Base-by-base conservation (phyloP, 108 stramenopile genomes). In the Cylindrotheca closterium region DNA sequence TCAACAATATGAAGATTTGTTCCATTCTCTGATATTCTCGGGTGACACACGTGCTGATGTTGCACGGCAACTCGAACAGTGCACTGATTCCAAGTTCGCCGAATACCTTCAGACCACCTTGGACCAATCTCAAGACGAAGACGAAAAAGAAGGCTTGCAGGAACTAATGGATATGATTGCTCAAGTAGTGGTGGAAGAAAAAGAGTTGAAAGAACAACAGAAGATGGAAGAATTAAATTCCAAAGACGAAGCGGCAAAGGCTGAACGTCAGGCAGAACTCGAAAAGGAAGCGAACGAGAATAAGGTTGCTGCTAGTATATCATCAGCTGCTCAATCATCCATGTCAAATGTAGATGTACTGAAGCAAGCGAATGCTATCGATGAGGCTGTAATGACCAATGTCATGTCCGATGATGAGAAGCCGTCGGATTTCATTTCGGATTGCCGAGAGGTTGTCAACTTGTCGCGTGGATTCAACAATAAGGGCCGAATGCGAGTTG, bases 291-390 rank as follows among this genome's bases (percentile, higher is more conserved):
- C 47, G n/a, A 10, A 25, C 47, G 28, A 49, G 30, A 29, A 22
- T 4, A 22, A 26, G 29, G 28, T 5, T 47, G 2, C 47, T 25
- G 19, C 4, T 26, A 49, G 10, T 23, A n/a, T n/a, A n/a, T n/a
- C n/a, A n/a, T n/a, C n/a, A n/a, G n/a, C n/a, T n/a, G n/a, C n/a
- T n/a, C 19, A 27, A 34, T 30, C 30, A 23, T 31, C 29, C 3
- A 55, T 67, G 65, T 56, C 65, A n/a, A 56, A 55, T 55, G 55
- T 55, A 10, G 65, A 67, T 32, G 24, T 67, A 2, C 28, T 67
- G 65, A 67, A 51, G 25, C 24, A 58, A 60, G 68, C 58, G 8
- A 68, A 59, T 49, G 47, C 37, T 50, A 68, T 68, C 30, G 68
- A 68, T 52, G 21, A 49, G 48, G 58, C 58, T 31, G 47, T 68